Base-by-base conservation (phyloP, 139 green algal genomes). In the Tetraselmis striata region DNA sequence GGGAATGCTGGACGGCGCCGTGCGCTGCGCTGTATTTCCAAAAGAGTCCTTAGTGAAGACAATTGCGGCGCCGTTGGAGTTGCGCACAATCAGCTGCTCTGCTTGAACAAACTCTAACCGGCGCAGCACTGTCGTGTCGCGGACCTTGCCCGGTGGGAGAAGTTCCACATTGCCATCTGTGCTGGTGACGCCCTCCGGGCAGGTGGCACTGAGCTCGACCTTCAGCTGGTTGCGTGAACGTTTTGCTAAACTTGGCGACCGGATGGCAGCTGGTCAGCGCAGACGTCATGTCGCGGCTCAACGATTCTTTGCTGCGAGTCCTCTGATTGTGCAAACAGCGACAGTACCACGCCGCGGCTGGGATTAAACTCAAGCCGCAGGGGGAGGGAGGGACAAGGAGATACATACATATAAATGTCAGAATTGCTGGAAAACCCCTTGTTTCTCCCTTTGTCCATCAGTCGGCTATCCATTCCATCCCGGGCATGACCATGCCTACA, bases 41-140 rank as follows among this genome's bases (percentile, higher is more conserved):
- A 84, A 84, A 0, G 74, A 80, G 18, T 67, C 81, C 80, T 83
- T 58, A 28, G 67, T 31, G 59, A 28, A 79, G 18, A 84, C 74
- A 26, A 31, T 59, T 22, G 30, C 31, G 25, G 58, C 58, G 26
- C 77, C 81, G 59, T 80, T 32, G 30, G 77, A 11, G 24, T 75
- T 67, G 23, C 30, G 25, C 23, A 77, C 81, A 31, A 84, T 74
- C 74, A 27, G 29, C 31, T 59, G 58, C 29, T 74, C 32, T 25
- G 75, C 74, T 29, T 84, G 67, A 30, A 80, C 81, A 76, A 84
- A 84, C 59, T 84, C 81, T n/a, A 77, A 77, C n/a, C 77, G 74
- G 29, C 25, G 58, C 24, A 80, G 28, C 28, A 84, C 30, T 1
- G 74, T 76, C 26, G 67, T 30, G 59, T 45, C 29, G 30, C 80